phyloP scores from a whole-genome alignment of 139 green algal species.

The Chlamydomonas sp. region DNA sequence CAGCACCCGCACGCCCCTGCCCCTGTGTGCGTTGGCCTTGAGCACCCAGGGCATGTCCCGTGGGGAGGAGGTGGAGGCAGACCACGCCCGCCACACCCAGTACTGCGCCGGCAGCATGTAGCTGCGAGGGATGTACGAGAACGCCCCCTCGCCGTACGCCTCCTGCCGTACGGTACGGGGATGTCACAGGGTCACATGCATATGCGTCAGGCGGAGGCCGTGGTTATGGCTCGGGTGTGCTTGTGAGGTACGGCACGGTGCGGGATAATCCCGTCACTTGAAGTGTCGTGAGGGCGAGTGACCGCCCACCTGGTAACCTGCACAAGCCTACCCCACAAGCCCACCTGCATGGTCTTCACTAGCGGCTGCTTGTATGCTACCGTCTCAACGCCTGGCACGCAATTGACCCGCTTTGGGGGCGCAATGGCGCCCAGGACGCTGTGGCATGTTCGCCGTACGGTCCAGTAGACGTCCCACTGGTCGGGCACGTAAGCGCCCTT shows the following conservation, averaged over 20 bases:
- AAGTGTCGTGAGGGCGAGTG: too few relatives aligned
- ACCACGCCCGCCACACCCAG: conserved; percentile 53
- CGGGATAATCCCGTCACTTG: too few relatives aligned
- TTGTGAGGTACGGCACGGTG: too few relatives aligned
- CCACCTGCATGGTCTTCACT: conserved; percentile 54
- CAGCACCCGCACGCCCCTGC: conserved; percentile 16
- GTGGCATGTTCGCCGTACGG: conserved; percentile 25
- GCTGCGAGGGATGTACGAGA: conserved; percentile 56
- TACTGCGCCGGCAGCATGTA: conserved; percentile 74
- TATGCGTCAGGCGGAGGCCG: not conserved
- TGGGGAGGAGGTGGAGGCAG: conserved; percentile 7
- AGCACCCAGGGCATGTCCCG: conserved; percentile 67
- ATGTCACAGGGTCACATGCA: not conserved
- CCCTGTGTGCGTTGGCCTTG: conserved; percentile 69
- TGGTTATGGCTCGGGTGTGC: too few relatives aligned
- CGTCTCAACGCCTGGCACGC: conserved; percentile 59
- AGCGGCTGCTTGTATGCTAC: conserved; percentile 68
- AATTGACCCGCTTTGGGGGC: conserved; percentile 62
- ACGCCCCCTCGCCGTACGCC: conserved; percentile 65
- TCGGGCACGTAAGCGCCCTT: conserved; percentile 40
- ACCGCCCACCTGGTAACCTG: too few relatives aligned
- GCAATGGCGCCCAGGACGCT: conserved; percentile 16
- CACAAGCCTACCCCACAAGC: not conserved
- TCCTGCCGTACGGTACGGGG: not conserved
- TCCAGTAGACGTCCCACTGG: conserved; percentile 67